Percentiles rank a stretch among this genome's conserved stretches.
Evolutionary conservation across 768 basidiomycete genomes (phyloP).

Genomic region (Russula virescens): DNA sequence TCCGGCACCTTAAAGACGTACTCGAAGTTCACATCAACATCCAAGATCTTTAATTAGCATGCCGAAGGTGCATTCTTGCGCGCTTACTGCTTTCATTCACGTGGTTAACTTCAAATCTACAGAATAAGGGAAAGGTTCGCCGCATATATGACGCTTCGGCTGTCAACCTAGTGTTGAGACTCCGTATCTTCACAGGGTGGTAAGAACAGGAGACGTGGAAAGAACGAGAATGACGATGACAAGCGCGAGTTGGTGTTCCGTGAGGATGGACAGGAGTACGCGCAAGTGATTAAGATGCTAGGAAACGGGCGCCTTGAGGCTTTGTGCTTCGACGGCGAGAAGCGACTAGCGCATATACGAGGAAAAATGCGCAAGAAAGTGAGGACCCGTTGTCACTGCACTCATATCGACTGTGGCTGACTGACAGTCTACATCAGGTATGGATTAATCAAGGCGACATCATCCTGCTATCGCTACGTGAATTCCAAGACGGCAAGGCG

Average conservation of each 20-base stretch:
- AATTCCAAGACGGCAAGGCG: constrained; percentile 99
- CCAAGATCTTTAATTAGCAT: neutral
- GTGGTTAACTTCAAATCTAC: constrained; percentile 7
- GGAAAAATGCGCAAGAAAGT: constrained; percentile 99
- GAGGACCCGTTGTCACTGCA: constrained; percentile 25
- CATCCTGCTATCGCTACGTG: constrained; percentile 87
- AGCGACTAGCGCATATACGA: constrained; percentile 93
- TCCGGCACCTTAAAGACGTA: neutral
- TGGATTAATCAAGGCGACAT: constrained; percentile 99
- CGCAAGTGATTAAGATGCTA: constrained; percentile 97
- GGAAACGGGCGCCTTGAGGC: constrained; percentile 97
- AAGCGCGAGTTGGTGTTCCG: constrained; percentile 98
- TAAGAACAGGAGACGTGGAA: constrained; percentile 98
- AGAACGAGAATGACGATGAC: constrained; percentile 99
- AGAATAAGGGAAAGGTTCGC: constrained; percentile 76
- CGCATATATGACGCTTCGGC: neutral
- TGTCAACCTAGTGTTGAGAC: constrained; percentile 7
- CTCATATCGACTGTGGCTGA: neutral
- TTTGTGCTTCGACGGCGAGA: constrained; percentile 97
- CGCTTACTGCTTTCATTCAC: neutral
- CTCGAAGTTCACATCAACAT: neutral
- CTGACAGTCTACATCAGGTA: constrained; percentile 48
- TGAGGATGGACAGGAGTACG: constrained; percentile 99
- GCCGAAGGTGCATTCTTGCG: constrained; percentile 18
- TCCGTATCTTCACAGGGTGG: constrained; percentile 62